Percentiles rank a stretch among this genome's conserved stretches.
Evolutionary conservation across 148 eudicot genomes (phyloP).

Genomic region (Camellia sinensis): DNA sequence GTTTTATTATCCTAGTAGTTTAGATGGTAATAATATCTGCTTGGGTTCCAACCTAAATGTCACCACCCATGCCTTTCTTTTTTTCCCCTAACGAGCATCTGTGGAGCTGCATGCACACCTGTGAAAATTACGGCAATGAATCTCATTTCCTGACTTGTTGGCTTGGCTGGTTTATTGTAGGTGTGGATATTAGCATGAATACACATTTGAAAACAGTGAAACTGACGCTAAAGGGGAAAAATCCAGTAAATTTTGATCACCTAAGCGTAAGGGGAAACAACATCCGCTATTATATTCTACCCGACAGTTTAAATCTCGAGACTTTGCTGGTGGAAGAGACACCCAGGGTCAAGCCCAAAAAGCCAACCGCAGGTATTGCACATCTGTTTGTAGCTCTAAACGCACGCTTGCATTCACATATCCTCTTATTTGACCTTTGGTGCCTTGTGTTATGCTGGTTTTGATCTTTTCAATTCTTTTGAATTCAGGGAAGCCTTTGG

Average conservation of each 20-base stretch:
- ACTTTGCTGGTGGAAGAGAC: conserved; percentile 69
- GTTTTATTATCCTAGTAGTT: too few relatives aligned
- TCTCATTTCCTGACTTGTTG: not conserved
- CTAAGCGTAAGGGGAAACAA: conserved; percentile 65
- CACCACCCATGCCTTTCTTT: too few relatives aligned
- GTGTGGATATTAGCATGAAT: conserved; percentile 81
- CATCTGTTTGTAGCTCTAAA: not conserved
- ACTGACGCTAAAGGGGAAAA: conserved; percentile 64
- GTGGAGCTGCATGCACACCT: too few relatives aligned
- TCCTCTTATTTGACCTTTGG: not conserved
- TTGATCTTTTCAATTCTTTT: not conserved
- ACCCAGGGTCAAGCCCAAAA: conserved; percentile 68
- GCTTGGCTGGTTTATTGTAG: conserved; percentile 23
- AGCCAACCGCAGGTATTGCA: conserved; percentile 53
- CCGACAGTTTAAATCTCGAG: conserved; percentile 72
- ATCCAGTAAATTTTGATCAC: conserved; percentile 65
- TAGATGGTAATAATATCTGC: too few relatives aligned
- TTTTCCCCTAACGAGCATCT: too few relatives aligned
- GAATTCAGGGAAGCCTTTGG: conserved; percentile 43
- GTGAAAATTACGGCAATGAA: too few relatives aligned
- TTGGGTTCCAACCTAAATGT: too few relatives aligned
- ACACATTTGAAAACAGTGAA: conserved; percentile 76
- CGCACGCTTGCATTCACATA: not conserved
- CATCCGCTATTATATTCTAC: conserved; percentile 69
- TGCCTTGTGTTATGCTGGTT: not conserved